Conservation (phyloP, 108 stramenopile species). For the Cylindrotheca closterium region DNA sequence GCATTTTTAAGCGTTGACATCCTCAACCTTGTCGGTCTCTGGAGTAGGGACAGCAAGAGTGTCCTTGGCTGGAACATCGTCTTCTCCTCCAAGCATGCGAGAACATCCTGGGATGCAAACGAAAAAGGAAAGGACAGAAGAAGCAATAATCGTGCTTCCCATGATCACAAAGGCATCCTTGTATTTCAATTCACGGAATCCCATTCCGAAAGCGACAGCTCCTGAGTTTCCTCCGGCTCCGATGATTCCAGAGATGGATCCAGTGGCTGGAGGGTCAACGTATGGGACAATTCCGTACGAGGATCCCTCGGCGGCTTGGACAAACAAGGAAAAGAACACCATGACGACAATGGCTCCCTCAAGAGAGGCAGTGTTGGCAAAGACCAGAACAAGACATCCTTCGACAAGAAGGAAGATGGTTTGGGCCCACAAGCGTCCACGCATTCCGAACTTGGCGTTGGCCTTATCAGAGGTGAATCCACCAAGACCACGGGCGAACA, state of each 20-base stretch:
- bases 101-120: too few species aligned
- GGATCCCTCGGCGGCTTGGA: constrained; percentile 79
- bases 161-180: too few species aligned
- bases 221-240: constrained; percentile 75
- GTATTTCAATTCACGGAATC: too few species aligned
- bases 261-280: constrained; percentile 71
- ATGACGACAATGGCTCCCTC: constrained; percentile 59
- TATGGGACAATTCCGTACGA: constrained; percentile 85
- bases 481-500: constrained; percentile 68
- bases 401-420: constrained; percentile 53
- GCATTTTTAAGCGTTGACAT: too few species aligned
- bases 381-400: constrained; percentile 64
- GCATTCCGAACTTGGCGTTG: constrained; percentile 51
- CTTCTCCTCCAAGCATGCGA: too few species aligned
- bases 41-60: too few species aligned
- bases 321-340: constrained; percentile 73
- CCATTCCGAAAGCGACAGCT: constrained; percentile 57
- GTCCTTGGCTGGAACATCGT: too few species aligned
- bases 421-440: constrained; percentile 58
- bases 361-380: constrained; percentile 48
- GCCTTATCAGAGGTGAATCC: constrained; percentile 49
- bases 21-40: too few species aligned
- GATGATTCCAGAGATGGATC: constrained; percentile 76
- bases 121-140: constrained; percentile 51
- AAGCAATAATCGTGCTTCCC: too few species aligned